phyloP scores from a whole-genome alignment of 139 green algal species.

The Volvox reticuliferus region DNA sequence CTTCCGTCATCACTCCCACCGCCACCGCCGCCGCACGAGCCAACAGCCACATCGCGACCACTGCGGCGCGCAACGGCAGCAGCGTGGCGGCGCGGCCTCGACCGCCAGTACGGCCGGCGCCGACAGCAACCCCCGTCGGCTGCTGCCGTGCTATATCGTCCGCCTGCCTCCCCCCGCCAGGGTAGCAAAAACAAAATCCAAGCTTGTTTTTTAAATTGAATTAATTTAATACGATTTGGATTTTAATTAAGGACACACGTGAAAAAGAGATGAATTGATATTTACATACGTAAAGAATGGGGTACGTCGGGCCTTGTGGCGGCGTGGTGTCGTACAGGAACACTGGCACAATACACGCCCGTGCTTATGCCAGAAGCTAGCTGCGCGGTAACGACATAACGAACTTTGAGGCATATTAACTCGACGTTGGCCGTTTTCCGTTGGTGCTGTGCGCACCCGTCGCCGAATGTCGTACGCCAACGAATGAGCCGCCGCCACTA shows the following conservation, averaged over 20 bases:
- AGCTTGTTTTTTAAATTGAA: background rate
- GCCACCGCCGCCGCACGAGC: background rate
- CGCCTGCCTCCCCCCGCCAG: background rate
- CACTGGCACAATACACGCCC: too few species aligned
- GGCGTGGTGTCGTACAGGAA: too few species aligned
- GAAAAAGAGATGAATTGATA: background rate
- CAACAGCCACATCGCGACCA: slow-evolving; percentile 16
- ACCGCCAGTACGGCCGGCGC: background rate
- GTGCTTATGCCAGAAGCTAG: too few species aligned
- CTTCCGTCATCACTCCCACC: background rate
- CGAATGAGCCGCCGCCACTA: slow-evolving; percentile 16
- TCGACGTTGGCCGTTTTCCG: too few species aligned
- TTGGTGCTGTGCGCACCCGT: background rate
- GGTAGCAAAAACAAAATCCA: background rate
- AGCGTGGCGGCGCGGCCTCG: background rate
- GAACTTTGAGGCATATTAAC: too few species aligned
- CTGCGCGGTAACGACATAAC: too few species aligned
- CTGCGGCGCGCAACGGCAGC: background rate
- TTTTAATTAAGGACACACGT: background rate
- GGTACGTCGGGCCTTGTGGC: too few species aligned
- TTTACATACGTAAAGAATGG: too few species aligned
- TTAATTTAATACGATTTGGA: background rate
- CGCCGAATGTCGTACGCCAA: slow-evolving; percentile 33
- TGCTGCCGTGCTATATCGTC: background rate
- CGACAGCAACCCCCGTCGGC: background rate